Conservation (phyloP, 495 filamentous ascomycete species). For the Platismatia glauca region DNA sequence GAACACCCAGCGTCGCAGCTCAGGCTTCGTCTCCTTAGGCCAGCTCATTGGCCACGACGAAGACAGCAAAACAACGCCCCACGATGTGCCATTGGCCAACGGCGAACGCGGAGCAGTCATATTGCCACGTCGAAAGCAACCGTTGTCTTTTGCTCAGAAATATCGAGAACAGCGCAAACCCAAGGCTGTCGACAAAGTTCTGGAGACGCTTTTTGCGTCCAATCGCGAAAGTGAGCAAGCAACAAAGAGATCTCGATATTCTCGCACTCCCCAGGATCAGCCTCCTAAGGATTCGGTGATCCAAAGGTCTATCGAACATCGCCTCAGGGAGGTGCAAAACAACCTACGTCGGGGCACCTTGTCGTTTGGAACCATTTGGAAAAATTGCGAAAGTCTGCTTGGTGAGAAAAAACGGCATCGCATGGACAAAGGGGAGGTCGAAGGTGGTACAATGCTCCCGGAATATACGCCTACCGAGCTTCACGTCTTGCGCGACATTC, state of each 20-base stretch:
- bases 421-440: not conserved
- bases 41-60: constrained; percentile 4
- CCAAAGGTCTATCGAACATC: constrained; percentile 1
- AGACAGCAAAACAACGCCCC: not conserved
- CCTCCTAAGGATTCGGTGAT: not conserved
- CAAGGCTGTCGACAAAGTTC: constrained; percentile 10
- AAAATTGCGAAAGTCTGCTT: constrained; percentile 9
- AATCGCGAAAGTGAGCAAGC: not conserved
- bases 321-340: not conserved
- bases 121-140: not conserved
- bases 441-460: too few relatives aligned
- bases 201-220: constrained; percentile 16
- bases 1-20: constrained; percentile 1
- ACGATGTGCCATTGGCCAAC: not conserved
- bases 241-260: not conserved
- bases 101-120: not conserved
- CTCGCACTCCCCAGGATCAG: not conserved
- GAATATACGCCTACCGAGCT: not conserved
- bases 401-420: not conserved
- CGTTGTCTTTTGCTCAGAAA: constrained; percentile 3
- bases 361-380: constrained; percentile 10
- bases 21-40: constrained; percentile 13
- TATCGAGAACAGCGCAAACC: constrained; percentile 8
- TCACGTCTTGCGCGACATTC: constrained; percentile 4
- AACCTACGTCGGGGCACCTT: constrained; percentile 3